A percentile compares a stretch with the other conserved stretches of the same genome.
phyloP scores from a whole-genome alignment of 305 asterid species.

The Plantago rigida region DNA sequence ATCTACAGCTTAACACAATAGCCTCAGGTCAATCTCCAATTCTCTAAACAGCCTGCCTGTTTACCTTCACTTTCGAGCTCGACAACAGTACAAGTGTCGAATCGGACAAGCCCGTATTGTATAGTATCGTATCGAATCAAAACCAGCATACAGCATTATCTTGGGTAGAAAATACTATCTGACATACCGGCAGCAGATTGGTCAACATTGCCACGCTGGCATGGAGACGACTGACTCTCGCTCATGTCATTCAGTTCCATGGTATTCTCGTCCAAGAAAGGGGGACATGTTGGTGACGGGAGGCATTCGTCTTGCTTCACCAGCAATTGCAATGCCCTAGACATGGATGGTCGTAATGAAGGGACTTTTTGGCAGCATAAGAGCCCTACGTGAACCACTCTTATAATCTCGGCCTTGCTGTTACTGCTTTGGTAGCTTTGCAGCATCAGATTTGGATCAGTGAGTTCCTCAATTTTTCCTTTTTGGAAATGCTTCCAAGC shows the following conservation, averaged over 20 bases:
- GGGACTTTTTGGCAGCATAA: slow-evolving; percentile 67
- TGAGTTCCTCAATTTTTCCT: slow-evolving; percentile 38
- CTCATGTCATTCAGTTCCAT: slow-evolving; percentile 41
- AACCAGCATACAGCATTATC: slow-evolving; percentile 26
- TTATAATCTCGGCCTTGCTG: slow-evolving; percentile 35
- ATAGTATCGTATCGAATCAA: background rate
- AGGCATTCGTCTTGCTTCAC: slow-evolving; percentile 43
- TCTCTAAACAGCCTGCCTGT: background rate
- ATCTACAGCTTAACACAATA: background rate
- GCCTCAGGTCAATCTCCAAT: background rate
- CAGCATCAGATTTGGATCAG: slow-evolving; percentile 56
- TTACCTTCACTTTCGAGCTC: background rate
- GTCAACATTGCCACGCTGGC: slow-evolving; percentile 23
- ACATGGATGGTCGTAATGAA: slow-evolving; percentile 53
- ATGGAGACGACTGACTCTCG: slow-evolving; percentile 20
- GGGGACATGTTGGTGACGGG: slow-evolving; percentile 65
- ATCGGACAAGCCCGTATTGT: background rate
- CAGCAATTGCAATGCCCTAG: slow-evolving; percentile 52
- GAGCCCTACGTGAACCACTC: slow-evolving; percentile 59
- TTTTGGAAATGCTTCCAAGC: slow-evolving; percentile 64
- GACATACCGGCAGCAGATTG: slow-evolving; percentile 46
- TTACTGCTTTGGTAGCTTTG: slow-evolving; percentile 32
- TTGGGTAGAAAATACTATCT: slow-evolving; percentile 54
- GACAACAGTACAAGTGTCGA: background rate
- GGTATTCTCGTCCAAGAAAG: slow-evolving; percentile 51